Base-by-base conservation (phyloP, 2,329 filamentous ascomycete species). In the Aspergillus fumigatiaffinis region DNA sequence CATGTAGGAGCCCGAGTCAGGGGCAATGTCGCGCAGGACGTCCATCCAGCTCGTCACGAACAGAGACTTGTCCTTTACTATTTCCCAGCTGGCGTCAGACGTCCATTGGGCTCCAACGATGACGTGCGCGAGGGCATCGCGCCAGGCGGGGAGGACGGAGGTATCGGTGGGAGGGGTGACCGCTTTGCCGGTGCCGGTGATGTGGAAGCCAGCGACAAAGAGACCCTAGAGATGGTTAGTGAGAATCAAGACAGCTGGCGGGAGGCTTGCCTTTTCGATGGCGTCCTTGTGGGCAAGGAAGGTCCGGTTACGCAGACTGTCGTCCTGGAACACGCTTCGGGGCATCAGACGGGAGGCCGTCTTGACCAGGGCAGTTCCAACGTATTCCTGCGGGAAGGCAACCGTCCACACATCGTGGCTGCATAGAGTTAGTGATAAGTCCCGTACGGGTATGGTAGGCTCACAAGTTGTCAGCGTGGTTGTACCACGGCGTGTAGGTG, bases 291-390 rank as follows among this genome's bases (percentile, higher is more conserved):
- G 57, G 6, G 68, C 68, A 1, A 64, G 58, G 44, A 74, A 68
- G 7, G 72, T 73, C 6, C 58, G 52, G 42, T 70, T 69, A 20
- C 72, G 64, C 1, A 61, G 63, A 4, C 55, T 38, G 2, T 58
- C 49, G 50, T 65, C 62, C n/a, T 66, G 65, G 64, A 67, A 76
- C 58, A 74, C 74, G 20, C 56, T 59, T 28, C 66, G 63, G 1
- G 73, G 73, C 55, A 76, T 71, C 5, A 76, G 71, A 23, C 73
- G 73, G 3, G 67, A 71, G 28, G 63, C 62, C 1, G 68, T 69
- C 55, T 62, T 61, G 63, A 65, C 61, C 29, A 49, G 49, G 1
- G 63, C 58, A 0, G 58, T 58, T 8, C 56, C 66, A 32, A 64
- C 68, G 5, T 51, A 58, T 50, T 65, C 67, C 9, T 69, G 66